Base-by-base conservation (phyloP, 2,329 filamentous ascomycete genomes). In the Clonostachys rosea region DNA sequence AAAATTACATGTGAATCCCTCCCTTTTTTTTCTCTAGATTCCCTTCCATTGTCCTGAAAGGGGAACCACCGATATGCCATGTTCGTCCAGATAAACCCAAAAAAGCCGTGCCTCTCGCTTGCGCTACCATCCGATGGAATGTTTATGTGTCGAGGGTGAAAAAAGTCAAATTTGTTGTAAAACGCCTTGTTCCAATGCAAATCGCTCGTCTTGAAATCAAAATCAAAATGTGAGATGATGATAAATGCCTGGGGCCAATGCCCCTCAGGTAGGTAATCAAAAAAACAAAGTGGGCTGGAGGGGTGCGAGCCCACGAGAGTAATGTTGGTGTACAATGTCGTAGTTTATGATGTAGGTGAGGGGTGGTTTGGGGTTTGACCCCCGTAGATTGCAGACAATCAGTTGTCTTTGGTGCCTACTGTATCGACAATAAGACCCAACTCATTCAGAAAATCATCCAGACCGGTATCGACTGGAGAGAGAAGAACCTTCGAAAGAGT, bases 371-470 rank as follows among this genome's bases (percentile, higher is more conserved):
- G 35, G 30, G 13, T 3, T 16, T 30, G 12, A 13, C 14, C 11
- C 34, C 18, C 14, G 14, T 14, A 4, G 24, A 18, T 30, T 10
- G n/a, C 9, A 17, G 11, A 5, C 14, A 34, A 13, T 12, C 42
- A 17, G 40, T 57, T 47, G 62, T 42, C 51, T 52, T 63, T 66
- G 30, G 56, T 62, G 44, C 65, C 64, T 51, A 80, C 76, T 20
- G 69, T 62, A 34, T 71, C 68, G 11, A 70, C 72, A 59, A 80
- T 74, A 75, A 76, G 79, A 46, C 72, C 67, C 50, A 79, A 62
- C 56, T 80, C 77, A 44, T 52, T 64, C 40, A 59, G 64, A 51
- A 73, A 68, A 47, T 71, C 66, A 42, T 71, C 68, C 6, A 72
- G 54, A 18, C 64, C 65, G 5, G 62, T 59, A 43, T 69, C 66